Evolutionary conservation across 495 filamentous ascomycete genomes (phyloP), one percentile per base, ranked within the genome.

Genomic region (Pseudomonodictys pantanalensis): DNA sequence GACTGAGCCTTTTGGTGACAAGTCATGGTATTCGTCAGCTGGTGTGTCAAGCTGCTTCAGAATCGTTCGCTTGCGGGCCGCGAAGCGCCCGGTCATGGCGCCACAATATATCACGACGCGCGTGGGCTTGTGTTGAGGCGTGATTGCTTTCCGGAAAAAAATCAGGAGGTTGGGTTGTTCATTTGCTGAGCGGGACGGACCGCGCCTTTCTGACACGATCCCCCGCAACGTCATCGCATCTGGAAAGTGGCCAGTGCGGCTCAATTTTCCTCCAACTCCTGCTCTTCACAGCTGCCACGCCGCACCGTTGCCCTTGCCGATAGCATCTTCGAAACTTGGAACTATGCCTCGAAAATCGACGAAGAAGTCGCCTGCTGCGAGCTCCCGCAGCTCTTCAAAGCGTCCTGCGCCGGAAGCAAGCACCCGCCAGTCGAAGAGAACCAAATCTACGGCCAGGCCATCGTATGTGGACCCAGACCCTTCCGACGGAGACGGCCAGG

Each of bases 1-100:
- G 18, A 96, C 79, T 0, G 82, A 86, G 6, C 92, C 91, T 74
- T 96, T 96, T 0, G 91, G 91, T 9, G 89, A 95, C 2, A 83
- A 76, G 70, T 93, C 90, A 41, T 79, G 80, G 70, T 92, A 92
- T 38, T 85, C 76, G 3, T 69, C 73, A n/a, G 80, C 78, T 10
- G 88, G 85, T 3, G 81, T 71, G 1, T 83, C 71, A 12, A 95
- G 81, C 51, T 82, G 78, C 38, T 74, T 66, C 20, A 92, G 73
- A 65, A 95, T 92, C 33, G 75, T 79, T 23, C 62, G 54, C 72
- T 92, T 93, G 65, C 82, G 83, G 38, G 68, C 60, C 22, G 72
- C 39, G 68, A 91, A 92, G 51, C 51, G 64, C 23, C 39, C 45
- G 0, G 30, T 28, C 64, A 66, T 66, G 29, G 24, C 18, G 25